These are phyloP conservation scores for Eimeria sp. DNA, from an alignment of 169 alveolate genomes.

Conservation along the genomic window DNA sequence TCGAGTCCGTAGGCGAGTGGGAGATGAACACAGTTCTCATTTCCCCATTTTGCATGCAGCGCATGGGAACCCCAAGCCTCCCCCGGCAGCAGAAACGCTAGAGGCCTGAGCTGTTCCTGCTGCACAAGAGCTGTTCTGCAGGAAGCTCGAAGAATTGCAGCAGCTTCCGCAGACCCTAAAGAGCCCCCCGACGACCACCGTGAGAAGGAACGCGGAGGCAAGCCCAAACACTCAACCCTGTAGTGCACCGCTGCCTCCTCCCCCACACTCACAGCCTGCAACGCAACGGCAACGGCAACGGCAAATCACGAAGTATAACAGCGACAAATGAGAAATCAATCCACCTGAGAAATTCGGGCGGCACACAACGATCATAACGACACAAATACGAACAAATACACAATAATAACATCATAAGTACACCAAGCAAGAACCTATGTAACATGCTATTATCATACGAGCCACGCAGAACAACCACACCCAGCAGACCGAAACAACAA, in stretches of 20 bases:
- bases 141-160: constrained; percentile 3
- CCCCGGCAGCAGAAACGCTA: neutral
- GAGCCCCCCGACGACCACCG: neutral
- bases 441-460: neutral
- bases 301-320: neutral
- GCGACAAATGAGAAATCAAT: neutral
- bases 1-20: constrained; percentile 11
- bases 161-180: neutral
- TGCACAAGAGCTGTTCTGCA: neutral
- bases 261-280: neutral
- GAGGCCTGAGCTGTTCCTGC: neutral
- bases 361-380: too few species aligned
- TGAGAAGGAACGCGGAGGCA: constrained; percentile 14
- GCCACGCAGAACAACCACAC: neutral
- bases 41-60: neutral
- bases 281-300: neutral
- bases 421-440: too few species aligned
- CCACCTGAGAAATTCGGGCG: too few species aligned
- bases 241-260: constrained; percentile 13
- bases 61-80: neutral
- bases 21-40: neutral
- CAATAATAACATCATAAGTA: too few species aligned
- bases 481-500: neutral
- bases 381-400: too few species aligned
- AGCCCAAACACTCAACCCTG: neutral